Base-by-base conservation (phyloP, 371 early-diverging fungal species). In the Haplosporangium sp. region DNA sequence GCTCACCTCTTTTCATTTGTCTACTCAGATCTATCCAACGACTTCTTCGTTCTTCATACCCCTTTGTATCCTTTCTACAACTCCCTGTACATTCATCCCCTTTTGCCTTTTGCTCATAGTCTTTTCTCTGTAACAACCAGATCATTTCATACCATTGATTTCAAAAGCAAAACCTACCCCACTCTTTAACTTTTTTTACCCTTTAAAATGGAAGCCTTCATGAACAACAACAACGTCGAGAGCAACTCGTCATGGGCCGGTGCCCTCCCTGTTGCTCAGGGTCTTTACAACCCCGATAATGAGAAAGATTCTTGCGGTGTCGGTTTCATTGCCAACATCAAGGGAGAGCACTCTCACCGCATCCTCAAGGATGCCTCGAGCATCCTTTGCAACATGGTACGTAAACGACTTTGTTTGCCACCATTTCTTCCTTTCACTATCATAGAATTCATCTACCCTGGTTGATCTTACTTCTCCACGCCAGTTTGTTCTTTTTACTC, bases 231-330 rank as follows among this genome's bases (percentile, higher is more conserved):
- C 76, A 72, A 75, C 62, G 51, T 74, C 50, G 81, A 75, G 53
- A 60, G 48, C 69, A 87, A 87, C 75, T 76, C 65, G 63, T 89
- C 89, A 23, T 96, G 96, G 96, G 95, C 95, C 41, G 89, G 84
- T 46, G 87, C 91, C 36, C 83, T 97, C 67, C 98, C 98, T 12
- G 82, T 87, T 53, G 89, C 91, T 23, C 94, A 95, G 83, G 98
- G 95, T 48, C 86, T 98, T 23, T 98, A 98, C 76, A 84, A 95
- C 74, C 97, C 98, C 36, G 89, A 87, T 62, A 85, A 86, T 69
- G 98, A 97, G 85, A 95, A 95, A 69, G 98, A 97, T 80, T 90
- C 96, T 10, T 98, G 98, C 82, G 98, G 98, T 84, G 98, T 98
- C 62, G 98, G 98, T 2, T 98, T 98, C 80, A 93, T 96, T 72